phyloP scores from a whole-genome alignment of 2,329 filamentous ascomycete species.

The Claviceps purpurea region DNA sequence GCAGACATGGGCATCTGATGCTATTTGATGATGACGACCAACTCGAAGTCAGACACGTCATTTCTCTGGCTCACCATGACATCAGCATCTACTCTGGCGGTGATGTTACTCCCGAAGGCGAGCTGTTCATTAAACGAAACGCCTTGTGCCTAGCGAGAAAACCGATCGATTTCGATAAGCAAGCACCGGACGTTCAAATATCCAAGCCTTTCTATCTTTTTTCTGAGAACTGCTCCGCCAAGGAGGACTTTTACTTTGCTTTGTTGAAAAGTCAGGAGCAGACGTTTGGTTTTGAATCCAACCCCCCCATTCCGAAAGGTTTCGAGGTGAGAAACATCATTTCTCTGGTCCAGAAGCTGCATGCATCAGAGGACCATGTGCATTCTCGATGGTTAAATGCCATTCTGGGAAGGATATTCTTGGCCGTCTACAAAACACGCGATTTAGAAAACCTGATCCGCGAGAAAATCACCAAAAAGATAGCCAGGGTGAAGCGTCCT shows the following conservation, averaged over 20 bases:
- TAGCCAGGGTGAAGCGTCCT: conserved; percentile 82
- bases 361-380: conserved; percentile 81
- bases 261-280: conserved; percentile 74
- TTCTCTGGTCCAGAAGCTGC: conserved; percentile 74
- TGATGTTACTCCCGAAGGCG: conserved; percentile 69
- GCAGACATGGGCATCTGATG: conserved; percentile 86
- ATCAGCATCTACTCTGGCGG: conserved; percentile 76
- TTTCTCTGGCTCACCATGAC: conserved; percentile 78
- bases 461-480: conserved; percentile 89
- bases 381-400: conserved; percentile 93
- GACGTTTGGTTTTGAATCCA: conserved; percentile 38
- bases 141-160: conserved; percentile 69
- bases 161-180: conserved; percentile 35
- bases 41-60: conserved; percentile 89
- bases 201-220: conserved; percentile 88
- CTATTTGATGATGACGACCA: conserved; percentile 93
- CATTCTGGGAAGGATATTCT: conserved; percentile 73
- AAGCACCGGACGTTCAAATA: conserved; percentile 37
- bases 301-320: conserved; percentile 53
- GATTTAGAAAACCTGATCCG: conserved; percentile 69
- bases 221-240: conserved; percentile 87
- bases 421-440: conserved; percentile 74
- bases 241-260: conserved; percentile 97
- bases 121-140: conserved; percentile 91
- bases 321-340: conserved; percentile 84